A percentile compares a stretch with the other conserved stretches of the same genome.
Evolutionary conservation across 805 yeast genomes (phyloP).

Genomic region (Saturnispora dispora): DNA sequence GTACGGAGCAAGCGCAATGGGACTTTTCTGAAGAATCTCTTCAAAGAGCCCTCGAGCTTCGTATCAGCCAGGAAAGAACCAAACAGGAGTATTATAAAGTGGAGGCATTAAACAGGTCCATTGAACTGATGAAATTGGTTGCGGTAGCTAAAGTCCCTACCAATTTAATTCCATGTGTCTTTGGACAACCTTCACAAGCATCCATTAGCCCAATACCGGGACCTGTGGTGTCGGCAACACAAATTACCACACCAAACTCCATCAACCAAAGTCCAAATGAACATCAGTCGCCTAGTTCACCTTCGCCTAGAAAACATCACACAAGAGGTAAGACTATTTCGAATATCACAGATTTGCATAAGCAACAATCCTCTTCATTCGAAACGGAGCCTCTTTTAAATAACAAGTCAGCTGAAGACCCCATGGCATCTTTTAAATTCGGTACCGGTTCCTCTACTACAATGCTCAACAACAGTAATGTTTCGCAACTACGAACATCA

Average conservation of each 20-base stretch:
- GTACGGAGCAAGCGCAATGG: constrained; percentile 44
- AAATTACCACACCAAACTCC: constrained; percentile 7
- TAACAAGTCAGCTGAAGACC: constrained; percentile 4
- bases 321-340: constrained; percentile 13
- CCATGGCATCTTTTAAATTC: constrained; percentile 25
- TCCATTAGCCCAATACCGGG: constrained; percentile 4
- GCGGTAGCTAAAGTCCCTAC: constrained; percentile 54
- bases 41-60: constrained; percentile 46
- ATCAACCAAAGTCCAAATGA: background rate
- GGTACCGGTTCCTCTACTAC: constrained; percentile 20
- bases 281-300: constrained; percentile 10
- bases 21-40: constrained; percentile 51
- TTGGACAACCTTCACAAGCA: constrained; percentile 22
- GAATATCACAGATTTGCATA: constrained; percentile 5
- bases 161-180: constrained; percentile 50
- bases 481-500: constrained; percentile 10
- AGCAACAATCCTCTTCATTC: background rate
- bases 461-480: constrained; percentile 1
- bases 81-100: constrained; percentile 68
- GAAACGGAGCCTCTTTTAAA: background rate
- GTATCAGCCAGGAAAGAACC: constrained; percentile 70
- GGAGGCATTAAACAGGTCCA: constrained; percentile 50
- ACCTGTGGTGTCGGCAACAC: constrained; percentile 2
- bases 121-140: constrained; percentile 57
- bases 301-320: constrained; percentile 10